Evolutionary conservation across 371 early-diverging fungal genomes (phyloP), one percentile per base, ranked within the genome.

Genomic region (Thermomucor indicae-seudaticae): DNA sequence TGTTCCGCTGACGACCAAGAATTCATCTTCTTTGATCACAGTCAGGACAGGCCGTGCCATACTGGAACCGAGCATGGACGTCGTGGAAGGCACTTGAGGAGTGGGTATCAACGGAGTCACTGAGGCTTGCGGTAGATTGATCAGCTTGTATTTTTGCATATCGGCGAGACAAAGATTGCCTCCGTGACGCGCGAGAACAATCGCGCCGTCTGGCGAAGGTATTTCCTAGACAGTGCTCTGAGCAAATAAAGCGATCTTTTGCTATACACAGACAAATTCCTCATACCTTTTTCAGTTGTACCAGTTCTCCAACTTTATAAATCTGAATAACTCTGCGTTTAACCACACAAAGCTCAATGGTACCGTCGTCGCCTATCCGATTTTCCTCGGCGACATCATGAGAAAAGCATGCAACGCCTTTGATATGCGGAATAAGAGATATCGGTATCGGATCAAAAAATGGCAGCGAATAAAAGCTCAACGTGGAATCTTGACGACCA

Each of bases 1-100:
- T 6, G 81, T 77, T 0, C 81, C 85, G 48, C 82, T 85, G 2
- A 84, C 86, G 4, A 92, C 58, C 39, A 92, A 53, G 58, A 88
- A 92, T 49, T 92, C 91, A 35, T 75, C 78, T 20, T 77, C 71
- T 16, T 66, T 71, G 28, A 89, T 76, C 2, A 79, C 79, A 0
- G 82, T 71, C 8, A 85, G 72, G 2, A 86, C 51, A 2, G 93
- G 91, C 19, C 65, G 71, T 40, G 84, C 59, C 6, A 79, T 37
- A 7, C 58, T 63, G 6, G 78, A 57, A 40, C 79, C 78, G 11
- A 82, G 43, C 39, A 67, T 58, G 0, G 65, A 47, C 10, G 64
- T 49, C 4, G 72, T 44, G n/a, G 67, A 31, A 3, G 61, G 30
- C 0, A 64, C 59, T 37, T 79, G 75, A 19, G 79, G 76, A 0